Conservation (phyloP, 306 rosid genomes). For the Benincasa hispida region DNA sequence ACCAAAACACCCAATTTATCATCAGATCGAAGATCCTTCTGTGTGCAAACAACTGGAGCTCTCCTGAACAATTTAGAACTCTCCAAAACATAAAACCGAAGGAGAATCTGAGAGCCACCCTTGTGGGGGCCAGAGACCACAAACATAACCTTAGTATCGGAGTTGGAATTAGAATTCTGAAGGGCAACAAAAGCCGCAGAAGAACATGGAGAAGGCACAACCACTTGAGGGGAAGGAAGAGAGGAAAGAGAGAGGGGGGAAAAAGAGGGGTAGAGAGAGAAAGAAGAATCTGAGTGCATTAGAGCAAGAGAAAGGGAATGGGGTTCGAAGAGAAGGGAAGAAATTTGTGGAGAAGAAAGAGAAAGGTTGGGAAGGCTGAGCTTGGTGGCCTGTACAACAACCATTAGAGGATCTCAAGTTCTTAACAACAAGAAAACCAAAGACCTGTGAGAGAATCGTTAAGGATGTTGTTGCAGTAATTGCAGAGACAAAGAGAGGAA, state of each 20-base stretch:
- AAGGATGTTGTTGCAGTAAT: neutral
- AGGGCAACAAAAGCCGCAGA: conserved; percentile 68
- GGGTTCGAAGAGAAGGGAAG: conserved; percentile 71
- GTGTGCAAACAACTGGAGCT: conserved; percentile 30
- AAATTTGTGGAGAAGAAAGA: conserved; percentile 32
- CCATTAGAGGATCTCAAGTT: conserved; percentile 32
- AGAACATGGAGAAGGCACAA: conserved; percentile 55
- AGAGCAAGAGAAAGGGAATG: conserved; percentile 67
- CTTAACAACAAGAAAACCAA: neutral
- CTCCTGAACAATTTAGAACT: conserved; percentile 12
- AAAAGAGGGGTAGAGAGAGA: conserved; percentile 66
- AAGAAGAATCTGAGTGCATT: conserved; percentile 67
- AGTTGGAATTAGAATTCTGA: conserved; percentile 27
- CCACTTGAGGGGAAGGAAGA: conserved; percentile 43
- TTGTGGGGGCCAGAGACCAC: conserved; percentile 45
- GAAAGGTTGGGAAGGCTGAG: conserved; percentile 37
- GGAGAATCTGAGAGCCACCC: conserved; percentile 51
- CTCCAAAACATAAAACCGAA: conserved; percentile 42
- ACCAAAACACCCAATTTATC: conserved; percentile 48
- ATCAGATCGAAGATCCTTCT: conserved; percentile 32
- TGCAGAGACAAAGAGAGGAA: neutral
- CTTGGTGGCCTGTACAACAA: conserved; percentile 34
- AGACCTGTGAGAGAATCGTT: neutral
- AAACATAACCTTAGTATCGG: conserved; percentile 36
- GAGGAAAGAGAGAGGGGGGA: conserved; percentile 27